Evolutionary conservation across 345 rosid genomes (phyloP).

Genomic region (Corchorus olitorius): DNA sequence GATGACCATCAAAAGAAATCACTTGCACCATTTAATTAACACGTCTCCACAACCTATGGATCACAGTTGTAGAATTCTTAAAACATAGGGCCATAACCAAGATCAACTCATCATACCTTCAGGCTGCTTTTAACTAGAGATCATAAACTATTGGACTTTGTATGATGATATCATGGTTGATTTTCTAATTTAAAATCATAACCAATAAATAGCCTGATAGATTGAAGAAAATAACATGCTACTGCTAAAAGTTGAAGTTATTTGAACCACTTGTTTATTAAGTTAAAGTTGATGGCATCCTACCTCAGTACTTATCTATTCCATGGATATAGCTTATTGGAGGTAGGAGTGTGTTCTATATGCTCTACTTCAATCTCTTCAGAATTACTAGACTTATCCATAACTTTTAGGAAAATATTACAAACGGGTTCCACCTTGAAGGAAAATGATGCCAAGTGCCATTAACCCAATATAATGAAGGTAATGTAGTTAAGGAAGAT

Average conservation of each 20-base stretch:
- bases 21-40: neutral
- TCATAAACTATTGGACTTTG: neutral
- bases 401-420: neutral
- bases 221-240: neutral
- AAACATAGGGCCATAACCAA: neutral
- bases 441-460: conserved; percentile 2
- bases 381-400: neutral
- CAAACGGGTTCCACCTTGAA: neutral
- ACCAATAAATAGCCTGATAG: neutral
- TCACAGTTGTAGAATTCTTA: neutral
- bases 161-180: neutral
- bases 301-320: neutral
- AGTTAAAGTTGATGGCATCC: neutral
- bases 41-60: neutral
- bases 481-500: conserved; percentile 15
- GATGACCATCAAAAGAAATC: conserved; percentile 6
- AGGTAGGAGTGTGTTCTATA: neutral
- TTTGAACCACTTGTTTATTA: conserved; percentile 4
- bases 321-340: neutral
- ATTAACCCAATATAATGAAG: neutral
- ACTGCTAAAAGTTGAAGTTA: neutral
- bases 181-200: conserved; percentile 1
- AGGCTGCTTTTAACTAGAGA: neutral
- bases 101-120: neutral
- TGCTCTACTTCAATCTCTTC: neutral